phyloP scores from a whole-genome alignment of 345 rosid genomes.

The Syzygium aromaticum region DNA sequence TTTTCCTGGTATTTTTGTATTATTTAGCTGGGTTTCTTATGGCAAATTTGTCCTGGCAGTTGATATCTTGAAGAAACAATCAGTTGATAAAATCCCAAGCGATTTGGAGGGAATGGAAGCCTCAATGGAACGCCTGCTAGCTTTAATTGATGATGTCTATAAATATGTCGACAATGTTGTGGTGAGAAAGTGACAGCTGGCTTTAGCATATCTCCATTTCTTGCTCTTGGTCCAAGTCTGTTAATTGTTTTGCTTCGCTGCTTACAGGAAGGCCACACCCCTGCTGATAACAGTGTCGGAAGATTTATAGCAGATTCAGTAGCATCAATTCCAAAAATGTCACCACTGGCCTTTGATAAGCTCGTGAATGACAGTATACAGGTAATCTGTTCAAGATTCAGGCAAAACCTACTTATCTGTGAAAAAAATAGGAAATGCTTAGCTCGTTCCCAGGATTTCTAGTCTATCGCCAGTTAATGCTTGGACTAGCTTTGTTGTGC shows the following conservation, averaged over 20 bases:
- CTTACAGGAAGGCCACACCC: slow-evolving; percentile 58
- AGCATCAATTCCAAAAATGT: slow-evolving; percentile 61
- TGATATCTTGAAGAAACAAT: slow-evolving; percentile 61
- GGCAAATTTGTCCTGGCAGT: slow-evolving; percentile 18
- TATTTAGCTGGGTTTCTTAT: not conserved
- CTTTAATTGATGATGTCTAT: slow-evolving; percentile 61
- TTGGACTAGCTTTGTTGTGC: not conserved
- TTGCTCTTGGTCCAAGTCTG: slow-evolving; percentile 2
- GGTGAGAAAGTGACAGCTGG: slow-evolving; percentile 31
- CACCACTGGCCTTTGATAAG: slow-evolving; percentile 73
- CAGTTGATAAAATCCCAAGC: slow-evolving; percentile 75
- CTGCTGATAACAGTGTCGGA: slow-evolving; percentile 71
- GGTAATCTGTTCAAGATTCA: slow-evolving; percentile 27
- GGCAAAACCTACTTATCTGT: not conserved
- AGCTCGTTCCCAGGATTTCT: not conserved
- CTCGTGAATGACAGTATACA: slow-evolving; percentile 80
- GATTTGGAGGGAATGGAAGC: slow-evolving; percentile 99
- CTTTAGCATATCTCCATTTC: not conserved
- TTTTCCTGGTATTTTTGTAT: not conserved
- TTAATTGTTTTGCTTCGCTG: not conserved
- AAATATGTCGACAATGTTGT: slow-evolving; percentile 80
- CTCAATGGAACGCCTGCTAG: slow-evolving; percentile 62
- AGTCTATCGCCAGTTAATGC: not conserved
- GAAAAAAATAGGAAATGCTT: not conserved
- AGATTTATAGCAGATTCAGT: slow-evolving; percentile 62